phyloP scores from a whole-genome alignment of 2,329 filamentous ascomycete genomes.

The Alternaria tenuissima region DNA sequence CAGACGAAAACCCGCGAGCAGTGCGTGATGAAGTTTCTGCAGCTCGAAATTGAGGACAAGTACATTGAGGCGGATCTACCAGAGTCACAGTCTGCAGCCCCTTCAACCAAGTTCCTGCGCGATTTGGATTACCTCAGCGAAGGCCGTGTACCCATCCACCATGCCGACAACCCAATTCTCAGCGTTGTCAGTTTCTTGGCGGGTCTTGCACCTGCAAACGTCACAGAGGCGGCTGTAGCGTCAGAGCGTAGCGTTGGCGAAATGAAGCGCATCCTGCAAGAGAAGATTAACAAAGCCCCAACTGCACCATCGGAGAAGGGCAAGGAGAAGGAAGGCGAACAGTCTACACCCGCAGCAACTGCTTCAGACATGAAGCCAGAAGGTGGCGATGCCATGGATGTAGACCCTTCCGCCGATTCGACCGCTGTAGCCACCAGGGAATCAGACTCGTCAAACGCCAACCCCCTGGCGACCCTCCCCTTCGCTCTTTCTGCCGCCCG shows the following conservation, averaged over 20 bases:
- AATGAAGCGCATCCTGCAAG: constrained; percentile 80
- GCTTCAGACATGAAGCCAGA: constrained; percentile 63
- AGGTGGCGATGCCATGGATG: constrained; percentile 65
- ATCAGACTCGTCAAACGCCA: constrained; percentile 22
- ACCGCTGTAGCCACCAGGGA: constrained; percentile 47
- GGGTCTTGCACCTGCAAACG: constrained; percentile 85
- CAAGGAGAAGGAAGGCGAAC: constrained; percentile 69
- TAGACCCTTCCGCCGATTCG: constrained; percentile 61
- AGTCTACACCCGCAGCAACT: constrained; percentile 52
- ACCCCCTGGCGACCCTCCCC: constrained; percentile 75
- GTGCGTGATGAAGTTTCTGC: constrained; percentile 94
- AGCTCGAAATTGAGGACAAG: constrained; percentile 96
- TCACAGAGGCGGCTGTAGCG: constrained; percentile 78
- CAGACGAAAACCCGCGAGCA: constrained; percentile 91
- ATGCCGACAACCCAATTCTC: constrained; percentile 95
- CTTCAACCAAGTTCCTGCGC: constrained; percentile 44
- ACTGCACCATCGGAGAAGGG: constrained; percentile 58
- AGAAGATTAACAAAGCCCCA: constrained; percentile 73
- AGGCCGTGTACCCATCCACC: constrained; percentile 86
- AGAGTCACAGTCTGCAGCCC: constrained; percentile 55
- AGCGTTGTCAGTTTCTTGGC: constrained; percentile 95
- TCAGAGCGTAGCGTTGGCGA: constrained; percentile 87
- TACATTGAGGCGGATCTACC: constrained; percentile 85
- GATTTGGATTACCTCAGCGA: constrained; percentile 71
- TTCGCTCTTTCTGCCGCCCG: constrained; percentile 87